Evolutionary conservation across 495 filamentous ascomycete species (phyloP), one percentile per base, ranked within the genome.

Genomic region (Trichoderma reesei): DNA sequence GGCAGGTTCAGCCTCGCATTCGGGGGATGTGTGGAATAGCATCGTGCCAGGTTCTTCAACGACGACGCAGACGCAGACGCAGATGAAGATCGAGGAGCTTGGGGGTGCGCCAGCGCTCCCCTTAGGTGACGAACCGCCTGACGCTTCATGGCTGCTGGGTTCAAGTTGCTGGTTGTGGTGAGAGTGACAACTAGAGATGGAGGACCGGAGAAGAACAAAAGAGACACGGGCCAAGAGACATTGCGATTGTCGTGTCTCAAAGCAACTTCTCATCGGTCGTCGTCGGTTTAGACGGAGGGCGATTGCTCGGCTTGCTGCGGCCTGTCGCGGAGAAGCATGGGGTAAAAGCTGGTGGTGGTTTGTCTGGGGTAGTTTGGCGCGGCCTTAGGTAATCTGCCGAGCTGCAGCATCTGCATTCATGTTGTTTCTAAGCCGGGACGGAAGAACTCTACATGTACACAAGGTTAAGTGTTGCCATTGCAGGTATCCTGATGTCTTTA

Each of bases 1-100:
- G 92, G 92, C 41, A 90, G 69, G 74, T 98, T 98, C 48, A 98
- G 84, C 65, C 75, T 75, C 37, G 82, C 80, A 33, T 80, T 77
- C n/a, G 79, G 76, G 20, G 78, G 78, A 48, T 79, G 78, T 37
- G 79, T 80, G 44, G 79, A 81, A 71, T 81, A 80, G 44, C 39
- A 63, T 68, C 60, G 64, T 41, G 42, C 59, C 5, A 42, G 36
- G 18, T 61, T 61, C 18, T n/a, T n/a, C n/a, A n/a, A n/a, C n/a
- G n/a, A n/a, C n/a, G n/a, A n/a, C n/a, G n/a, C n/a, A n/a, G n/a
- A n/a, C n/a, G n/a, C n/a, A n/a, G n/a, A n/a, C n/a, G 41, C 11
- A 20, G 59, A 36, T 31, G 34, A 11, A 39, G 59, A 56, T 56
- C 51, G 51, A 33, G 8, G 46, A 51, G 46, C 51, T 56, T 26